Conservation (phyloP, 192 early-diverging fungal genomes). For the Mortierella claussenii region DNA sequence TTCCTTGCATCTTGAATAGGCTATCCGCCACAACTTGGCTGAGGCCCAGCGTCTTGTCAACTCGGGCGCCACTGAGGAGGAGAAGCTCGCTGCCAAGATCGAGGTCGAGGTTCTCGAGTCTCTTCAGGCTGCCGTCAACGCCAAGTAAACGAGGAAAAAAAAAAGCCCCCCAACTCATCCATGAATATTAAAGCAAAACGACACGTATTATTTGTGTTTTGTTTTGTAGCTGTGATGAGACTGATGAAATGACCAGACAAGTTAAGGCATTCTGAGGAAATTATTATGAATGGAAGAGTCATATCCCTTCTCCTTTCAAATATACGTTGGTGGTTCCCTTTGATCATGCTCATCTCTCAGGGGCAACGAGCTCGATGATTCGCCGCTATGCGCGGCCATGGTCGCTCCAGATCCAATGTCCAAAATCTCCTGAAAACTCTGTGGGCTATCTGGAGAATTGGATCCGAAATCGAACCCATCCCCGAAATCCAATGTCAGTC, state of each 20-base stretch:
- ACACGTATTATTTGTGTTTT: no score
- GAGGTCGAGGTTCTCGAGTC: conserved; percentile 93
- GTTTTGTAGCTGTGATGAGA: no score
- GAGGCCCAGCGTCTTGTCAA: conserved; percentile 80
- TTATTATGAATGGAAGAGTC: no score
- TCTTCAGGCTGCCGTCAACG: conserved; percentile 76
- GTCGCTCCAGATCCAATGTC: conserved; percentile 39
- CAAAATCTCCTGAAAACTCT: conserved; percentile 44
- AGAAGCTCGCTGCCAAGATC: conserved; percentile 84
- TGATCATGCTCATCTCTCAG: conserved; percentile 28
- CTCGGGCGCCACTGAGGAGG: conserved; percentile 75
- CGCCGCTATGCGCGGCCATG: conserved; percentile 29
- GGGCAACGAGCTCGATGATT: conserved; percentile 36
- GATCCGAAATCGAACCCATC: conserved; percentile 44
- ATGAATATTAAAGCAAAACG: no score
- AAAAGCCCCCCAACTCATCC: no score
- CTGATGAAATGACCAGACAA: no score
- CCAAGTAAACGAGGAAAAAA: conserved; percentile 32
- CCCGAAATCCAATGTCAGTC: conserved; percentile 45
- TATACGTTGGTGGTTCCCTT: conserved; percentile 6
- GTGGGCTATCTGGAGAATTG: conserved; percentile 44
- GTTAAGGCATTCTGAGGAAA: no score
- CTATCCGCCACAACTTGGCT: conserved; percentile 78
- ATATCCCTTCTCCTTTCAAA: conserved; percentile 5
- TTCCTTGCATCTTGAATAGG: conserved; percentile 34